A percentile compares a stretch with the other conserved stretches of the same genome.
Conservation (phyloP, 2,329 filamentous ascomycete genomes). For the Raffaelea albimanens region DNA sequence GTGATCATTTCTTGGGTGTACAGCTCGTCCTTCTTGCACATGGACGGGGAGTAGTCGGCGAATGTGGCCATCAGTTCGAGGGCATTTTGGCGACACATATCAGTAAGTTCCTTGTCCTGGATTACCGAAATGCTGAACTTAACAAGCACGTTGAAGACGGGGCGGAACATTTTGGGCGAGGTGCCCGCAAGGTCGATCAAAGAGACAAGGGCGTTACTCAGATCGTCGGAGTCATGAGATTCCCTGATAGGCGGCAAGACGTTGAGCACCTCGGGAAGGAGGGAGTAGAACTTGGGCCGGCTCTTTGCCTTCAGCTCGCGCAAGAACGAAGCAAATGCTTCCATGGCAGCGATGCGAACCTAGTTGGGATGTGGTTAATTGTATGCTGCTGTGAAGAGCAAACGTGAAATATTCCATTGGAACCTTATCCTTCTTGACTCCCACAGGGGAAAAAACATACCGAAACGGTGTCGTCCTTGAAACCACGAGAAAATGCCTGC, state of each 20-base stretch:
- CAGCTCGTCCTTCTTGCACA: slow-evolving; percentile 89
- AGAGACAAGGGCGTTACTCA: slow-evolving; percentile 81
- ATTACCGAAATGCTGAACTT: slow-evolving; percentile 90
- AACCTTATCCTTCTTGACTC: too few species aligned
- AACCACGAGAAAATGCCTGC: slow-evolving; percentile 80
- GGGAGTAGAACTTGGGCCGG: slow-evolving; percentile 75
- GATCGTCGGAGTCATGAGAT: slow-evolving; percentile 76
- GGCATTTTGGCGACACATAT: slow-evolving; percentile 86
- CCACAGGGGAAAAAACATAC: slow-evolving; percentile 36
- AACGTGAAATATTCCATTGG: too few species aligned
- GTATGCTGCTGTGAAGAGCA: too few species aligned
- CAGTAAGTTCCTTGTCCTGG: slow-evolving; percentile 88
- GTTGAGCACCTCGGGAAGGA: slow-evolving; percentile 88
- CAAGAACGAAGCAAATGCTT: slow-evolving; percentile 95
- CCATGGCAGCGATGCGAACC: slow-evolving; percentile 90
- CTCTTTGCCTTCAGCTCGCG: slow-evolving; percentile 78
- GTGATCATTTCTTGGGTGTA: slow-evolving; percentile 97
- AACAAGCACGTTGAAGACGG: slow-evolving; percentile 84
- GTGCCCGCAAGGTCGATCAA: slow-evolving; percentile 91
- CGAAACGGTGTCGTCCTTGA: slow-evolving; percentile 76
- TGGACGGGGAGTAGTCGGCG: slow-evolving; percentile 83
- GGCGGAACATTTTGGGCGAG: slow-evolving; percentile 96
- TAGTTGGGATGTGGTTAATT: slow-evolving; percentile 21
- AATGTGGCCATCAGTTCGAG: slow-evolving; percentile 97
- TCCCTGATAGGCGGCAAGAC: slow-evolving; percentile 93